phyloP scores from a whole-genome alignment of 2,329 filamentous ascomycete species.

The Neofusicoccum laricinum region DNA sequence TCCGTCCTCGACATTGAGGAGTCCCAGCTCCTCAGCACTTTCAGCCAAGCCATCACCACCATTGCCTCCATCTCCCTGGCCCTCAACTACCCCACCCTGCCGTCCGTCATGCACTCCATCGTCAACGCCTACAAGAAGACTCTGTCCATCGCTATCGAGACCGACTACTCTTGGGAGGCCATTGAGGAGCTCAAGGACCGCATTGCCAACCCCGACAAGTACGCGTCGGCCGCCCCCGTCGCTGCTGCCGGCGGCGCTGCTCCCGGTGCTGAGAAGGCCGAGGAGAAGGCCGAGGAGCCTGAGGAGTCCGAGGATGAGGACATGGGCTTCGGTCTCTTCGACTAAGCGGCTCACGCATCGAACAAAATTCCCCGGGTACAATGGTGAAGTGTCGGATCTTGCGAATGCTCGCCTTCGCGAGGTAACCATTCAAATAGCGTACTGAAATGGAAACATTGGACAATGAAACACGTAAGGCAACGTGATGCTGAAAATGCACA shows the following conservation, averaged over 20 bases:
- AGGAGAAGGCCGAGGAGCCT: slow-evolving; percentile 41
- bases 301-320: slow-evolving; percentile 59
- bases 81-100: slow-evolving; percentile 90
- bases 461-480: slow-evolving; percentile 20
- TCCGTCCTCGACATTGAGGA: slow-evolving; percentile 90
- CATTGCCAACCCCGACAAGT: slow-evolving; percentile 97
- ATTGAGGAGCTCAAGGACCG: slow-evolving; percentile 99
- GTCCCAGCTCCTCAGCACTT: slow-evolving; percentile 83
- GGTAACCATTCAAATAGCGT: slow-evolving; percentile 24
- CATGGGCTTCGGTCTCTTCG: slow-evolving; percentile 56
- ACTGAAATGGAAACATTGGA: slow-evolving; percentile 29
- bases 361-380: neutral
- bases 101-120: slow-evolving; percentile 92
- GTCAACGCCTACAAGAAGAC: slow-evolving; percentile 99
- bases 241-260: slow-evolving; percentile 56
- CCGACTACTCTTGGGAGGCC: slow-evolving; percentile 89
- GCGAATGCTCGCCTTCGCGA: neutral
- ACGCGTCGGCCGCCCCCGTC: slow-evolving; percentile 76
- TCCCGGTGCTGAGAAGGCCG: slow-evolving; percentile 47
- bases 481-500: slow-evolving; percentile 11
- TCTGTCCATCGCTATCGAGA: slow-evolving; percentile 83
- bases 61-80: slow-evolving; percentile 90
- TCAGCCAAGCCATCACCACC: slow-evolving; percentile 77
- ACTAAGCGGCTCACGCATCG: slow-evolving; percentile 36
- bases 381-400: neutral